These are phyloP conservation scores for Glonium stellatum DNA, from an alignment of 495 filamentous ascomycete species.

Conservation along the genomic window DNA sequence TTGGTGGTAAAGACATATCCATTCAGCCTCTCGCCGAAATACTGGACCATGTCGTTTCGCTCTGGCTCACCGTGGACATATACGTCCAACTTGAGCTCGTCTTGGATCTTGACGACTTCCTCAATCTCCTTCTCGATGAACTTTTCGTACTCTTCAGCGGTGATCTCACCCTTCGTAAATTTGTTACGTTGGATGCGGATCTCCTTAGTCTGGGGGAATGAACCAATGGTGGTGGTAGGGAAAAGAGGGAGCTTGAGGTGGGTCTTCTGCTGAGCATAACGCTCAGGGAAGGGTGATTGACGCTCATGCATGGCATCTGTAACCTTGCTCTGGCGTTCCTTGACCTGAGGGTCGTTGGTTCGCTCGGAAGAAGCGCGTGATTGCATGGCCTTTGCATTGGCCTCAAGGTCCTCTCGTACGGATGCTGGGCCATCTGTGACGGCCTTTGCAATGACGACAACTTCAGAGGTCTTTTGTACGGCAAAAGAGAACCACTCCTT, in stretches of 20 bases:
- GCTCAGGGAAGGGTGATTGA: slow-evolving; percentile 73
- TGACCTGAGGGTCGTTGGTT: slow-evolving; percentile 94
- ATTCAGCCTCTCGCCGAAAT: slow-evolving; percentile 94
- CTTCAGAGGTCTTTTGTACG: slow-evolving; percentile 84
- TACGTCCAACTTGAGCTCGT: slow-evolving; percentile 93
- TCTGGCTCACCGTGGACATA: slow-evolving; percentile 97
- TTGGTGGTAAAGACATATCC: slow-evolving; percentile 99
- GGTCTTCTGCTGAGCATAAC: slow-evolving; percentile 79
- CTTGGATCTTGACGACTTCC: slow-evolving; percentile 88
- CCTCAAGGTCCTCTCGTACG: slow-evolving; percentile 78
- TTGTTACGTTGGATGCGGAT: slow-evolving; percentile 94
- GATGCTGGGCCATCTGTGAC: slow-evolving; percentile 82
- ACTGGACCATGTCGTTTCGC: slow-evolving; percentile 99
- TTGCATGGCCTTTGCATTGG: slow-evolving; percentile 86
- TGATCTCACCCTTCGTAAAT: slow-evolving; percentile 97
- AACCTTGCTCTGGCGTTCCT: slow-evolving; percentile 84
- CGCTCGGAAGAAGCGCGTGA: slow-evolving; percentile 81
- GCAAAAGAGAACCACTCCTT: slow-evolving; percentile 98
- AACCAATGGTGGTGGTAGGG: slow-evolving; percentile 98
- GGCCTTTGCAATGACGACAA: slow-evolving; percentile 92
- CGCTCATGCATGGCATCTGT: slow-evolving; percentile 81
- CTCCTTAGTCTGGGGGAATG: slow-evolving; percentile 98
- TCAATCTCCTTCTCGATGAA: slow-evolving; percentile 99
- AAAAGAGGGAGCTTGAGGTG: slow-evolving; percentile 88
- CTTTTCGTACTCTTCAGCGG: slow-evolving; percentile 81